These are phyloP conservation scores for Pleurotus sapidus DNA, from an alignment of 768 basidiomycete genomes.

Conservation along the genomic window DNA sequence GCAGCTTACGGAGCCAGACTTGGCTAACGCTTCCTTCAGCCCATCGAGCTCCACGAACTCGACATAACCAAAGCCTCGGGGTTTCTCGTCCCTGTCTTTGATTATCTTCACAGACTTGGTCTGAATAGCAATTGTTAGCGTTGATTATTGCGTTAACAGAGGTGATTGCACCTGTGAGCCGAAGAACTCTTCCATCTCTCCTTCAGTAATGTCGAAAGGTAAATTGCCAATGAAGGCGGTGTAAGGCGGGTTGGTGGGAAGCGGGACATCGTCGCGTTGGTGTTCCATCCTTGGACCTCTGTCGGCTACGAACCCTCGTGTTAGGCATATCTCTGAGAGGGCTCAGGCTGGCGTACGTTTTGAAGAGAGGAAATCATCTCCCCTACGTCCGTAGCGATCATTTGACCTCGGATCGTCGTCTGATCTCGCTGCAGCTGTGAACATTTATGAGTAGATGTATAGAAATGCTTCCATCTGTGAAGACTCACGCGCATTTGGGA, in stretches of 20 bases:
- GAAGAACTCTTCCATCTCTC: slow-evolving; percentile 82
- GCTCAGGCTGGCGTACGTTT: slow-evolving; percentile 46
- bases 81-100: slow-evolving; percentile 88
- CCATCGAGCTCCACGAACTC: slow-evolving; percentile 89
- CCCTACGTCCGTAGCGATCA: slow-evolving; percentile 52
- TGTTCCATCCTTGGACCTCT: slow-evolving; percentile 41
- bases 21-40: slow-evolving; percentile 78
- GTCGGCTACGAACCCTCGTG: slow-evolving; percentile 40
- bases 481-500: slow-evolving; percentile 90
- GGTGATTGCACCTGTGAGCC: slow-evolving; percentile 43
- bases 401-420: slow-evolving; percentile 63
- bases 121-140: slow-evolving; percentile 29
- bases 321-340: neutral
- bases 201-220: slow-evolving; percentile 86
- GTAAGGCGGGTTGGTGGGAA: slow-evolving; percentile 93
- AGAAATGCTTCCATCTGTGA: neutral
- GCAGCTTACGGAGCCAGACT: slow-evolving; percentile 62
- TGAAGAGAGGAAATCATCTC: slow-evolving; percentile 63
- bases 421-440: slow-evolving; percentile 61
- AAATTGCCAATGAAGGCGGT: slow-evolving; percentile 98
- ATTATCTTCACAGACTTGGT: slow-evolving; percentile 90
- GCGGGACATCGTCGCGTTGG: slow-evolving; percentile 86
- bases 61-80: slow-evolving; percentile 97
- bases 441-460: slow-evolving; percentile 10
- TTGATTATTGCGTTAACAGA: too few species aligned